phyloP scores from a whole-genome alignment of 2,329 filamentous ascomycete genomes.

The Aspergillus aculeatinus region DNA sequence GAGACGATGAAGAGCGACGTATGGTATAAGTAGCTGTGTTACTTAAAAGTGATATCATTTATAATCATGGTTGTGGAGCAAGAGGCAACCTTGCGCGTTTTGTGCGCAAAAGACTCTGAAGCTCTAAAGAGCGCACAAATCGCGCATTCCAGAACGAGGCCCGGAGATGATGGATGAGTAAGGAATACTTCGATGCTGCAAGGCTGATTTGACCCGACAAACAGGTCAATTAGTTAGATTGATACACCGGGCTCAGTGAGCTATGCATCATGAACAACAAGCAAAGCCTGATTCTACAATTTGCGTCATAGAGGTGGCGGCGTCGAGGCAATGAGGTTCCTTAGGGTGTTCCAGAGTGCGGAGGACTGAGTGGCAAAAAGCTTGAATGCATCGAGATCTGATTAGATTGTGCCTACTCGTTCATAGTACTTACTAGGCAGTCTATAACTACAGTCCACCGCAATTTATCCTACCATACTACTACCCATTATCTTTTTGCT shows the following conservation, averaged over 20 bases:
- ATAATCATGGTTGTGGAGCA: slow-evolving; percentile 10
- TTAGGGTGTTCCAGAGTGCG: background rate
- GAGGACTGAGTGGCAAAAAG: background rate
- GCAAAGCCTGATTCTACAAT: no score
- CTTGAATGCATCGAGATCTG: background rate
- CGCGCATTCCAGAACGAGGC: slow-evolving; percentile 24
- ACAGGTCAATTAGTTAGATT: no score
- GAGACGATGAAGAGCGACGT: background rate
- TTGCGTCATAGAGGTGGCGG: no score
- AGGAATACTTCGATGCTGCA: background rate
- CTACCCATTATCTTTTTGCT: no score
- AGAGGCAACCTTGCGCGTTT: slow-evolving; percentile 30
- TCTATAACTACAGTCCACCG: no score
- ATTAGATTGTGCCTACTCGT: background rate
- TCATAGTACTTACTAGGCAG: no score
- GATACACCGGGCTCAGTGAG: no score
- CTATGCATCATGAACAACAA: no score
- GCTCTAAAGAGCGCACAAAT: slow-evolving; percentile 37
- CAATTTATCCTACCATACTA: no score
- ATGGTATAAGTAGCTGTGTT: background rate
- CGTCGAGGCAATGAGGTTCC: no score
- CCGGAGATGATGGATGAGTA: background rate
- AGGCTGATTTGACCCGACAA: no score
- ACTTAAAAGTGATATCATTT: background rate
- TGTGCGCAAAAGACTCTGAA: slow-evolving; percentile 26